Conservation (phyloP, 768 basidiomycete genomes). For the Cystobasidium ongulense region DNA sequence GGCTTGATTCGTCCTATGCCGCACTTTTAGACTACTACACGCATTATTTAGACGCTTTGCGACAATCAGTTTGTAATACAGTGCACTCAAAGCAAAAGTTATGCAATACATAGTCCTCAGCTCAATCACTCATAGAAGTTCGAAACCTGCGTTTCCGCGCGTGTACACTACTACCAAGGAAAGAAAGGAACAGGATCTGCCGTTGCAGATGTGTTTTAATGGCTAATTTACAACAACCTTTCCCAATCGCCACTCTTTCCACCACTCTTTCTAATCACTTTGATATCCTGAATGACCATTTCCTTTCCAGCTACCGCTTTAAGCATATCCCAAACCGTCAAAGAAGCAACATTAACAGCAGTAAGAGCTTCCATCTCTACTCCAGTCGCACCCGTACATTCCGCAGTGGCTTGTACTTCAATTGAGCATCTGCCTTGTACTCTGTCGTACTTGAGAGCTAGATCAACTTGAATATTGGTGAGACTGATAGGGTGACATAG, state of each 20-base stretch:
- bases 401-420: constrained; percentile 55
- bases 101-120: too few relatives aligned
- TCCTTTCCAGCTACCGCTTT: constrained; percentile 81
- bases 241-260: constrained; percentile 66
- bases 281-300: constrained; percentile 65
- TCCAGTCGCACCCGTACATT: constrained; percentile 71
- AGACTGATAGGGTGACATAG: constrained; percentile 76
- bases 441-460: constrained; percentile 50
- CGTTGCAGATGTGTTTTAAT: too few relatives aligned
- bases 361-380: constrained; percentile 91
- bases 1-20: not conserved
- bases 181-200: too few relatives aligned
- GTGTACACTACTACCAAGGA: too few relatives aligned
- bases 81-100: too few relatives aligned
- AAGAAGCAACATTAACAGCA: constrained; percentile 65
- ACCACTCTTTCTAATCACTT: constrained; percentile 61
- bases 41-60: not conserved
- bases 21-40: not conserved
- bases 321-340: constrained; percentile 90
- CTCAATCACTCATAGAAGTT: too few relatives aligned
- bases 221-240: not conserved
- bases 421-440: not conserved
- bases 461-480: constrained; percentile 59
- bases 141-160: too few relatives aligned
- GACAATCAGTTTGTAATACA: too few relatives aligned